Base-by-base conservation (phyloP, 441 rosid species). In the Gossypium lobatum region DNA sequence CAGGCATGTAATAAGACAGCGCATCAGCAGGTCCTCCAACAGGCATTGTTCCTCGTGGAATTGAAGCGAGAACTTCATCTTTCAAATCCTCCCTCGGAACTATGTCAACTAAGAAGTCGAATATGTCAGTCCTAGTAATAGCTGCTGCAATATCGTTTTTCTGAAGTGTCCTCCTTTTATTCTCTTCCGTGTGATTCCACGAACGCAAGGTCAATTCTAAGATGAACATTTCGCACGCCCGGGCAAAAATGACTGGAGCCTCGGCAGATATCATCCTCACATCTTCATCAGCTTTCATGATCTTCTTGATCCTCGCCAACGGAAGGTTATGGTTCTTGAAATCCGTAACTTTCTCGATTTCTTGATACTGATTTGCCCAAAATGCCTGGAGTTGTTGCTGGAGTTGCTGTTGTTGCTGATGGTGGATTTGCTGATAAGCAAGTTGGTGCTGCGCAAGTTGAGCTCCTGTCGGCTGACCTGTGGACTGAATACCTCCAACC, bases 1-100 rank as follows among this genome's bases (percentile, higher is more conserved):
- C 72, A 34, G 98, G 93, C 87, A 91, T 81, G 78, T 91, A 89
- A 75, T 88, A 91, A 0, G 98, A 86, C 45, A 90, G 80, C 9
- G 81, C 79, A 76, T 89, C 96, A 68, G 88, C 83, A 68, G 90
- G 86, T 21, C 87, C 91, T 11, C 86, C 94, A 63, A 84, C 86
- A 0, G 95, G 95, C 80, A 87, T 83, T 7, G 84, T 67, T 11
- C 92, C 96, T 37, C 94, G 85, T 0, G 98, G 88, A 37, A 91
- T 84, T 26, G 93, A 82, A 17, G 90, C 91, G 46, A 93, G 84
- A 7, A 87, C 93, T 78, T 85, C 88, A n/a, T 85, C 86, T 54
- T 79, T 85, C 78, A 81, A 50, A 73, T 85, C 88, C 75, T 83
- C 88, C 70, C 88, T 78, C 0, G 88, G 88, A 59, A 85, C 86